Conservation (phyloP, 768 basidiomycete genomes). For the Rhizopogon roseolus region DNA sequence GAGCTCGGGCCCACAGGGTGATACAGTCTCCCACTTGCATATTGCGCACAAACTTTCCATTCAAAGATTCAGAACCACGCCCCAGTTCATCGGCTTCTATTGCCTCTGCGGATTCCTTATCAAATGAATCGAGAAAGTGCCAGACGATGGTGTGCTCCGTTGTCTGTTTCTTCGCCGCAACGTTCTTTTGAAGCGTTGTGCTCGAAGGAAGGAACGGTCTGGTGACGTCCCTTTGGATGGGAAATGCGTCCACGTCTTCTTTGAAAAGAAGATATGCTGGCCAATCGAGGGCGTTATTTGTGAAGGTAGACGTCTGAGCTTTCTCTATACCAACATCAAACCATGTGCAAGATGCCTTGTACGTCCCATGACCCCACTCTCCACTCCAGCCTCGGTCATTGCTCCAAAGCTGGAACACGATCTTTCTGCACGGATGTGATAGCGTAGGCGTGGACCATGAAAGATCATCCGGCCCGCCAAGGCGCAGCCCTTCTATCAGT, state of each 20-base stretch:
- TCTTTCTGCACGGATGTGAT: neutral
- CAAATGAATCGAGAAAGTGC: neutral
- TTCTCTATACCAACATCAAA: neutral
- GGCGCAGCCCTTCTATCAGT: neutral
- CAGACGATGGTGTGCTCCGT: neutral
- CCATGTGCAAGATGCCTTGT: neutral
- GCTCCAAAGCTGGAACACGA: constrained; percentile 1
- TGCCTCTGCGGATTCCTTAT: neutral
- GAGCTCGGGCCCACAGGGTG: neutral
- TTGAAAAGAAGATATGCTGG: no score
- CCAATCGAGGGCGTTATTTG: neutral
- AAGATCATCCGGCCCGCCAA: neutral
- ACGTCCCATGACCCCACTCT: no score
- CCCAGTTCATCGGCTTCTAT: neutral
- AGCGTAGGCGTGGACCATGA: neutral
- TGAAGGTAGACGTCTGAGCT: neutral
- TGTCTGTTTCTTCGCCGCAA: neutral
- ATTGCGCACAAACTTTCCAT: neutral
- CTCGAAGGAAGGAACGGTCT: neutral
- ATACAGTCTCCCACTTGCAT: neutral
- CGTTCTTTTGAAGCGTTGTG: neutral
- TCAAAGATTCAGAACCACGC: neutral
- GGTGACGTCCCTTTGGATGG: neutral
- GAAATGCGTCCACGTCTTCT: neutral
- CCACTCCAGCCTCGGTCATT: neutral